Evolutionary conservation across 345 rosid genomes (phyloP).

Genomic region (sweet orange (Citrus sinensis)): DNA sequence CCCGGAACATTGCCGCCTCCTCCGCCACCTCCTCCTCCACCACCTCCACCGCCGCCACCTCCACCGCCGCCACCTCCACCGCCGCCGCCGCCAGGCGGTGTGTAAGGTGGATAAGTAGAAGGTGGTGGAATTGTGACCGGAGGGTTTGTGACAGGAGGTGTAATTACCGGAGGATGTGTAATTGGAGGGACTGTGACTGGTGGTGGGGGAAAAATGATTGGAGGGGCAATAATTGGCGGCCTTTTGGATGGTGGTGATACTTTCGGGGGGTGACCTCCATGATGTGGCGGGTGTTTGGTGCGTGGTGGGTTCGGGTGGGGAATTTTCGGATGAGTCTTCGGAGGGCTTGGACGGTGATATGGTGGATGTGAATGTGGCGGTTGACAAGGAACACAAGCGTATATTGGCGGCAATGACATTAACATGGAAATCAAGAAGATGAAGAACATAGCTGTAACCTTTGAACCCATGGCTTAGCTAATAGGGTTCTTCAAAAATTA

Average conservation of each 20-base stretch:
- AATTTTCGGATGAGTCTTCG: constrained; percentile 20
- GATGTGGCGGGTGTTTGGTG: constrained; percentile 50
- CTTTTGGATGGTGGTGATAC: constrained; percentile 35
- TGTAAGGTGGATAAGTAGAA: constrained; percentile 45
- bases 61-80: constrained; percentile 29
- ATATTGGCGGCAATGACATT: constrained; percentile 47
- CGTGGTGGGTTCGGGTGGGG: constrained; percentile 38
- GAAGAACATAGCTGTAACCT: constrained; percentile 38
- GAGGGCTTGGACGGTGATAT: constrained; percentile 17
- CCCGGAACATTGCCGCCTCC: constrained; percentile 42
- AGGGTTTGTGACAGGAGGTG: constrained; percentile 39
- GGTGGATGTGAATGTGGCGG: constrained; percentile 40
- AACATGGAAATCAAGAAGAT: constrained; percentile 48
- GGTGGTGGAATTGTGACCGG: constrained; percentile 39
- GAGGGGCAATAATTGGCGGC: constrained; percentile 41
- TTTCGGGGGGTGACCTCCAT: constrained; percentile 39
- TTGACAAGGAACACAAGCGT: constrained; percentile 57
- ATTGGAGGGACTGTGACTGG: constrained; percentile 42
- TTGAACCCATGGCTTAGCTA: constrained; percentile 35
- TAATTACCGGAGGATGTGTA: constrained; percentile 30
- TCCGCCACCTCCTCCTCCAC: background rate
- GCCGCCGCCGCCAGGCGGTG: constrained; percentile 21
- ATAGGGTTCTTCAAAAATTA: constrained; percentile 18
- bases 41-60: constrained; percentile 19
- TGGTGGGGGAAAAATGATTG: constrained; percentile 36